Evolutionary conservation across 2,329 filamentous ascomycete genomes (phyloP), one percentile per base, ranked within the genome.

Genomic region (Alternaria hordeiaustralica): DNA sequence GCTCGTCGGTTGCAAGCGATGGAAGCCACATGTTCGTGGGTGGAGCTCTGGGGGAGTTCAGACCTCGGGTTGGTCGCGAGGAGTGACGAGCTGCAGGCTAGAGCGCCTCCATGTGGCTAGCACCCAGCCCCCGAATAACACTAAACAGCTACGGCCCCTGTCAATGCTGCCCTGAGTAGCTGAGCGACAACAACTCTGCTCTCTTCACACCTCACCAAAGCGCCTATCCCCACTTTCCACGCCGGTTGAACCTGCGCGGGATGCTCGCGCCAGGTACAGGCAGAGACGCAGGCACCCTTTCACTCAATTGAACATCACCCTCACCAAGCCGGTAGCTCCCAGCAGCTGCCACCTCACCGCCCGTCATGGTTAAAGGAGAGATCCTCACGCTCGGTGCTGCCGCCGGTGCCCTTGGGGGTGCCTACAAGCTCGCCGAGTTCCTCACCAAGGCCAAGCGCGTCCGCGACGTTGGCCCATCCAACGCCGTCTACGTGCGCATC

Each of bases 361-460:
- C 65, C 69, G 58, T 57, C 71, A 80, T 80, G 78, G 71, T 64
- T 43, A 77, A 75, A 55, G 70, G 69, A 53, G 75, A 77, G 65
- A 62, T 79, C 30, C 55, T 79, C 69, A 70, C 75, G 60, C 60
- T 75, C 58, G 78, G 76, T 62, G 74, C 73, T 33, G 75, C 75
- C 50, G 74, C 72, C 36, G 70, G 70, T 26, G 78, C 77, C 26
- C 66, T 79, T 58, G 78, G 75, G 64, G 78, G 76, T 51, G 74
- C 75, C 64, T 80, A 80, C 74, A 81, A 80, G 67, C 63, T 79
- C 61, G 70, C 73, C 63, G 78, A 81, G 60, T 79, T 79, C 67
- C 61, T 79, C 25, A 69, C 73, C 67, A 75, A 75, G 46, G 76
- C 74, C 55, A 79, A 79, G 66, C 75, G 73, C 23, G 67, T 80